Percentiles rank a stretch among this genome's conserved stretches.
Conservation (phyloP, 148 eudicot genomes). For the Rhododendron molle region DNA sequence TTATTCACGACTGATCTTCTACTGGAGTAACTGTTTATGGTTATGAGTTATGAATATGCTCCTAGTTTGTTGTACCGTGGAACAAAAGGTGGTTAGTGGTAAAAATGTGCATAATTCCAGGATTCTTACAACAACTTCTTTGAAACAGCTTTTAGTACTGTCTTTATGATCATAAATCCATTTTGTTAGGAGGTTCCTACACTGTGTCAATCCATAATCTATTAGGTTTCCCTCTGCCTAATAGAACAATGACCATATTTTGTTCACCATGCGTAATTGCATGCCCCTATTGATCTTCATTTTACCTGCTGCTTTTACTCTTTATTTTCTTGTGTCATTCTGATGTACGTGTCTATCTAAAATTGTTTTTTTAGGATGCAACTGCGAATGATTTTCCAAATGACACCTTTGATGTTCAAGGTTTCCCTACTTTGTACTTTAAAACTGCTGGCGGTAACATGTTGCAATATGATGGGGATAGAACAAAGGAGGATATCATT, state of each 20-base stretch:
- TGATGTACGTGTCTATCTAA: not conserved
- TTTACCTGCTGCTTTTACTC: not conserved
- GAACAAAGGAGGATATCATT: slow-evolving; percentile 56
- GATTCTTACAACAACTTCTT: not conserved
- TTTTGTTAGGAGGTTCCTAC: not conserved
- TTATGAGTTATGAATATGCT: not conserved
- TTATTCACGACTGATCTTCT: not conserved
- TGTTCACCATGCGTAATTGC: not conserved
- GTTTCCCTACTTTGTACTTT: slow-evolving; percentile 63
- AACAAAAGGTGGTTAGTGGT: not conserved
- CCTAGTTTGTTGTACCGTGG: not conserved
- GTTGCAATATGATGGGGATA: slow-evolving; percentile 39
- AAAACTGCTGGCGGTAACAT: slow-evolving; percentile 51
- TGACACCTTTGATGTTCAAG: slow-evolving; percentile 53
- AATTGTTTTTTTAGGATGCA: slow-evolving; percentile 44
- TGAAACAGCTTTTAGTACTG: not conserved
- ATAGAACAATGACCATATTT: not conserved
- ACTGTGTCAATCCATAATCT: not conserved
- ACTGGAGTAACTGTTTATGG: not conserved
- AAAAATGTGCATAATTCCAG: not conserved
- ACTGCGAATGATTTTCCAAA: slow-evolving; percentile 55
- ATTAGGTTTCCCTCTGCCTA: not conserved
- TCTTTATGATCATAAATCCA: not conserved
- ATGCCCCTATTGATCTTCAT: not conserved
- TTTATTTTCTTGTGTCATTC: not conserved